phyloP scores from a whole-genome alignment of 768 basidiomycete species.

The Lentinula lateritia region DNA sequence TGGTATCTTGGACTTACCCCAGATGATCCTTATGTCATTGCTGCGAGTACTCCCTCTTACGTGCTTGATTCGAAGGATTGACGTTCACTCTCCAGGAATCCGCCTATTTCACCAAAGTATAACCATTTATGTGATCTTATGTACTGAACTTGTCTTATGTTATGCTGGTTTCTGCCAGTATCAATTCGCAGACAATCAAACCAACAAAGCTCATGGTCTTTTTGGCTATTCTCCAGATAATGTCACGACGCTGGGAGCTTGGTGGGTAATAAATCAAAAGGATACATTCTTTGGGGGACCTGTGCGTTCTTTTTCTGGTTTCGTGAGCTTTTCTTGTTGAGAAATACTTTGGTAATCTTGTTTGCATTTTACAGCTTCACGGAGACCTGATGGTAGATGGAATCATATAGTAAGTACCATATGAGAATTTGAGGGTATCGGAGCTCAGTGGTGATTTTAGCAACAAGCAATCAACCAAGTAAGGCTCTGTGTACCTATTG shows the following conservation, averaged over 20 bases:
- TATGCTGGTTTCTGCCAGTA: slow-evolving; percentile 11
- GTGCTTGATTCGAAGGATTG: background rate
- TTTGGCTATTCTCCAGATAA: slow-evolving; percentile 7
- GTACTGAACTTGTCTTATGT: background rate
- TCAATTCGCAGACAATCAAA: slow-evolving; percentile 22
- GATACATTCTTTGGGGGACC: slow-evolving; percentile 18
- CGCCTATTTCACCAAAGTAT: slow-evolving; percentile 20
- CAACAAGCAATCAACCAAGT: slow-evolving; percentile 13
- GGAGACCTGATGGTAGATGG: slow-evolving; percentile 9
- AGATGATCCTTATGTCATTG: slow-evolving; percentile 17
- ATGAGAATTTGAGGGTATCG: background rate
- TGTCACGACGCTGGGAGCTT: slow-evolving; percentile 16
- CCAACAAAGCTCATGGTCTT: slow-evolving; percentile 23
- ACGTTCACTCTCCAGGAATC: slow-evolving; percentile 13
- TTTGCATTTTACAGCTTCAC: background rate
- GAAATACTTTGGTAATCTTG: background rate
- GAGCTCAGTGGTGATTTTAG: background rate
- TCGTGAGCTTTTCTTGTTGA: background rate
- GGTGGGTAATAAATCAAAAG: slow-evolving; percentile 24
- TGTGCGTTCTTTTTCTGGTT: background rate
- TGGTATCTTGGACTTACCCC: slow-evolving; percentile 22
- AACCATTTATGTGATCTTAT: background rate
- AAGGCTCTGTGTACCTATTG: background rate
- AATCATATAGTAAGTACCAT: slow-evolving; percentile 5
- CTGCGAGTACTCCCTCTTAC: slow-evolving; percentile 2